phyloP scores from a whole-genome alignment of 176 grass and related monocot species.

The Oryza glumipatula region DNA sequence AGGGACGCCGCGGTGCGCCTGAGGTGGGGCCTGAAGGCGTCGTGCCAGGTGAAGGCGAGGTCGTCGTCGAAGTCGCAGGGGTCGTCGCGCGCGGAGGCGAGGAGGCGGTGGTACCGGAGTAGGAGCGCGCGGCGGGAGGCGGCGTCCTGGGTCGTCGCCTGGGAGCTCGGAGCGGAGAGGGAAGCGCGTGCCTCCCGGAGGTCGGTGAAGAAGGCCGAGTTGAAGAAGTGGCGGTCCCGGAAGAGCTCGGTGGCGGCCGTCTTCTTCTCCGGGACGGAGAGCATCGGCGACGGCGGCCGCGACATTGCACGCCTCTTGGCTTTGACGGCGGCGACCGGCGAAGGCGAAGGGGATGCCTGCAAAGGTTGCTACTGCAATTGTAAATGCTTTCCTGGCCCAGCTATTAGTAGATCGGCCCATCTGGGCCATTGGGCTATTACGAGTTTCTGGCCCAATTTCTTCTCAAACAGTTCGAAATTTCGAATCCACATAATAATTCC shows the following conservation, averaged over 20 bases:
- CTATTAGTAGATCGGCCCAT: background rate
- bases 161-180: conserved; percentile 42
- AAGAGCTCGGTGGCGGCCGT: conserved; percentile 59
- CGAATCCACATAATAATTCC: background rate
- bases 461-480: background rate
- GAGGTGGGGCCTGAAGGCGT: conserved; percentile 70
- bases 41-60: conserved; percentile 77
- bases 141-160: conserved; percentile 19
- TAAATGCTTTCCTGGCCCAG: background rate
- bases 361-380: background rate
- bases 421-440: background rate
- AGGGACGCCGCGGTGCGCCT: conserved; percentile 57
- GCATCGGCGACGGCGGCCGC: conserved; percentile 45
- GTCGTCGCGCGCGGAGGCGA: conserved; percentile 51
- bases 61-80: conserved; percentile 55
- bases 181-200: conserved; percentile 52
- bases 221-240: conserved; percentile 65
- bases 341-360: background rate
- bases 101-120: conserved; percentile 63
- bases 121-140: conserved; percentile 55
- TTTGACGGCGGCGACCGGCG: background rate
- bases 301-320: conserved; percentile 9
- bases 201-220: conserved; percentile 50
- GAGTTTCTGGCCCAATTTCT: background rate
- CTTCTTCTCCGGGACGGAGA: conserved; percentile 86